Evolutionary conservation across 768 basidiomycete genomes (phyloP), one percentile per base, ranked within the genome.

Genomic region (Trametes sanguinea): DNA sequence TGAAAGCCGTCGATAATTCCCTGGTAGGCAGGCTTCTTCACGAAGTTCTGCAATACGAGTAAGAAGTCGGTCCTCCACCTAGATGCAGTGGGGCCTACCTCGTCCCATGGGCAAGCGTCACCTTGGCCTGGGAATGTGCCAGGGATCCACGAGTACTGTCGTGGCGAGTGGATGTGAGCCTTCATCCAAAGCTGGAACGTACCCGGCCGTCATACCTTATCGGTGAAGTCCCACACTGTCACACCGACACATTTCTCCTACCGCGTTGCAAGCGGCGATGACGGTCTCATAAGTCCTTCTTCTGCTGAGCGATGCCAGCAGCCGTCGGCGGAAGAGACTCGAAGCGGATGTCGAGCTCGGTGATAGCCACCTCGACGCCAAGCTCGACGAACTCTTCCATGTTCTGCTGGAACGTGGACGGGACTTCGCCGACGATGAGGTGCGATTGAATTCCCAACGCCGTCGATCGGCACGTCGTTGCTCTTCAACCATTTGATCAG

Each of bases 301-400:
- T 75, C 67, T 88, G 85, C 66, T 86, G 83, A 29, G 73, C 76
- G 43, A 83, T 73, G 30, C 81, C 75, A 1, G 78, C 80, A 2
- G 71, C 66, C 32, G 16, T 42, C 8, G 75, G 77, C 11, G 84
- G 85, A 6, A 83, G 74, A 4, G 77, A 76, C 76, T 85, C 82
- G 50, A 64, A 60, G 46, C 85, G 78, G 65, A 84, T 83, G 68
- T 88, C 87, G 46, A 89, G 78, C 69, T 88, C 87, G 3, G 87
- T 89, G 64, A 88, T 81, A 7, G 86, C 86, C 17, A 87, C 82
- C 63, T 88, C 86, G 47, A 88, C 75, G 32, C 87, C 86, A 30
- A 87, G 80, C 16, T 78, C 79, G 22, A 81, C 78, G 66, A 88
- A 82, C 48, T 79, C 75, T 57, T 80, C 69, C 56, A 87, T 73